Evolutionary conservation across 2,329 filamentous ascomycete genomes (phyloP), one percentile per base, ranked within the genome.

Genomic region (Torrubiella hemipterigena): DNA sequence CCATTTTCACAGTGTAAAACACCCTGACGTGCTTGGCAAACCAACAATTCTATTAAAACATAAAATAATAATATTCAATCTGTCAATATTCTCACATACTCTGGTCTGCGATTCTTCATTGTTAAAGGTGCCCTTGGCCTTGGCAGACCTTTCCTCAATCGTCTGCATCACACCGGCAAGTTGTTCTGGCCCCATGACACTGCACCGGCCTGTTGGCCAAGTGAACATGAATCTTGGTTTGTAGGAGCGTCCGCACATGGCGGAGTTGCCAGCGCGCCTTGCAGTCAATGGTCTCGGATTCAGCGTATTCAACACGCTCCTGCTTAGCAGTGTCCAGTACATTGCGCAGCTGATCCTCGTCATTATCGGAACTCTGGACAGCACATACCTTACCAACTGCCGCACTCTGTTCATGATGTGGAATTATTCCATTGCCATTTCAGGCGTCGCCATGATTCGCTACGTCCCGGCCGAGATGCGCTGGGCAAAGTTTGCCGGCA

Each of bases 281-380:
- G n/a, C n/a, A n/a, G n/a, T n/a, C n/a, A n/a, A n/a, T n/a, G 42
- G 43, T 1, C 37, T 48, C 6, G 45, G 45, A 15, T 48, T 46
- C n/a, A 34, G 30, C 16, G 38, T 31, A 6, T 22, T 48, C 14
- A 32, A 38, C 16, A 40, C 40, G 7, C 31, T 45, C 12, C 36
- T 47, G 4, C 26, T 48, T 8, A 22, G 37, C 13, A 41, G 41
- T 27, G 35, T 38, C 11, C 31, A 33, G 11, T 46, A 37, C 27
- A 27, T 41, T 4, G 30, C 39, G 17, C 44, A 46, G 34, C 21
- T 47, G 2, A 17, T 42, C 19, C 41, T 48, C 8, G 43, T 49
- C 6, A 17, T 44, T 18, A 22, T 44, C 17, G 22, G 32, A 27
- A 44, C 41, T 2, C 26, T 19, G 5, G 42, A 42, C 2, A 46